Evolutionary conservation across 352 stramenopile genomes (phyloP), one percentile per base, ranked within the genome.

Genomic region (Pythium dissimile): DNA sequence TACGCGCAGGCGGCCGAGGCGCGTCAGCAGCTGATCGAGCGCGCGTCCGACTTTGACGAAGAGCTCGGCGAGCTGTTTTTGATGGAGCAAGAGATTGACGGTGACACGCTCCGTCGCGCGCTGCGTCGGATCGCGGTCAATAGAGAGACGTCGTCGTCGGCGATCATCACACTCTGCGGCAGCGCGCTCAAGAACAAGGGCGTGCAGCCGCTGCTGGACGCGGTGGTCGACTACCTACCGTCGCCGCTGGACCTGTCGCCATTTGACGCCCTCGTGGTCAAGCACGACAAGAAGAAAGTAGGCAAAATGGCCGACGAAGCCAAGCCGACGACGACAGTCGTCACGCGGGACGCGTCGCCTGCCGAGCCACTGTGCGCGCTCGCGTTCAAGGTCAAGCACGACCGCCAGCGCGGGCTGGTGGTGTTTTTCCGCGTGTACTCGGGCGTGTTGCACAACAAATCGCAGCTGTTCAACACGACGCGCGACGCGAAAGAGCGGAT

Each of bases 201-300:
- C 39, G 95, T 99, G 34, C 97, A 99, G 72, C 85, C 96, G 32
- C 83, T 99, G 27, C 77, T 99, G 16, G 97, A 99, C 70, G 97
- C 95, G 24, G 94, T 99, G 7, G 65, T 98, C 26, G 85, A 98
- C 63, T 99, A 99, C 75, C 71, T 99, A 66, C 96, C 96, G 61
- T 97, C 94, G 12, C 96, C 96, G 10, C 30, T 95, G 15, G 96
- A 99, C 34, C 58, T 88, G 16, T 82, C 76, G 30, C 77, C 77
- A 11, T 92, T 86, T 48, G 75, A 84, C 57, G 72, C 77, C 21
- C 75, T 84, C 13, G 55, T 71, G 2, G 61, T 85, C 27, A 62
- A 62, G 26, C 37, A 54, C 48, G 12, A 84, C 30, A 88, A 81
- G 42, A 48, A 86, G 80, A 31, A 52, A 48, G 51, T 50, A 64